These are phyloP conservation scores for Salvia rosmarinus DNA, from an alignment of 257 asterid genomes.

Conservation along the genomic window DNA sequence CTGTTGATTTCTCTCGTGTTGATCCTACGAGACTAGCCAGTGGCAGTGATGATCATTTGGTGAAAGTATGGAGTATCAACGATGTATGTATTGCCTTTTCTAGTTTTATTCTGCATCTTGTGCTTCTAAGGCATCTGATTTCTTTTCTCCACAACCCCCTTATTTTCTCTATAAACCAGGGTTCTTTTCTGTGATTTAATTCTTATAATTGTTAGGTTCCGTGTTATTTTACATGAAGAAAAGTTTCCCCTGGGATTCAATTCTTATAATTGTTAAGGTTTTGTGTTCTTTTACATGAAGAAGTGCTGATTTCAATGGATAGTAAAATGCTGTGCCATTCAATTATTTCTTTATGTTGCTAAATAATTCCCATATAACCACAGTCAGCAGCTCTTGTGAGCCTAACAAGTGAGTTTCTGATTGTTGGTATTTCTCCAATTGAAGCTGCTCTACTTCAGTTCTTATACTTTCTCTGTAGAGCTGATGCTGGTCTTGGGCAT, in stretches of 20 bases:
- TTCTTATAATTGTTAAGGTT: no score
- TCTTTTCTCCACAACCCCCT: not conserved
- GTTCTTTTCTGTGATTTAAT: no score
- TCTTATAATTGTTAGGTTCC: no score
- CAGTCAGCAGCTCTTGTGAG: not conserved
- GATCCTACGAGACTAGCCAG: constrained; percentile 86
- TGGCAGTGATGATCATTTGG: constrained; percentile 91
- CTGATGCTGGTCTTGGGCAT: not conserved
- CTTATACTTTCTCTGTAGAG: constrained; percentile 10
- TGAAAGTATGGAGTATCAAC: constrained; percentile 89
- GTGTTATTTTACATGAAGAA: no score
- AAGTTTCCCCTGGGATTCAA: no score
- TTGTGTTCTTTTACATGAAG: no score
- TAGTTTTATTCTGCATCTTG: constrained; percentile 25
- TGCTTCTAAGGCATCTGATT: constrained; percentile 21
- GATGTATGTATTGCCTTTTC: constrained; percentile 54
- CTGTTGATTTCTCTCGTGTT: constrained; percentile 82
- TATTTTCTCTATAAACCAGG: not conserved
- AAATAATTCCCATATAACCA: not conserved
- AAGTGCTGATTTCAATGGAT: not conserved
- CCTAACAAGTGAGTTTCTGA: not conserved
- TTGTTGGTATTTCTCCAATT: constrained; percentile 5
- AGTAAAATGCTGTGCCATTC: not conserved
- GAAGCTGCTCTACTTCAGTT: not conserved
- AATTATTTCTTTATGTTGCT: not conserved